A percentile compares a stretch with the other conserved stretches of the same genome.
Conservation (phyloP, 768 basidiomycete genomes). For the Megacollybia marginata region DNA sequence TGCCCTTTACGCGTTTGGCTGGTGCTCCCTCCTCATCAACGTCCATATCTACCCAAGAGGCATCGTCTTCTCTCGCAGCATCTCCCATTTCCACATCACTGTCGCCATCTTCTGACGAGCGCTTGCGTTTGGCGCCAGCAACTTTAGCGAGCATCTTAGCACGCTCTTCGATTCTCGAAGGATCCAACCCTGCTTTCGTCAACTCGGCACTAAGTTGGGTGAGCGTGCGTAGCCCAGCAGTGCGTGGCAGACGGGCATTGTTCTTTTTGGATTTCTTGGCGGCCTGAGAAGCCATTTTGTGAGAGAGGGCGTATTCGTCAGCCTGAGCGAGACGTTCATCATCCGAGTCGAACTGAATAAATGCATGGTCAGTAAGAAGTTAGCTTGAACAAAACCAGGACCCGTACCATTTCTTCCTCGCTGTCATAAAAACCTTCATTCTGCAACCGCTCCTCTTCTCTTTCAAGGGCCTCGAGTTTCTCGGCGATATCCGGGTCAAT, state of each 20-base stretch:
- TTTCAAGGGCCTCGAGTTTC: conserved; percentile 93
- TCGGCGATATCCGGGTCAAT: conserved; percentile 96
- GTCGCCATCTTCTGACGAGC: conserved; percentile 47
- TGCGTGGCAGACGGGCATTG: conserved; percentile 70
- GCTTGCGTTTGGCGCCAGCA: conserved; percentile 63
- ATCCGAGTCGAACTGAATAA: conserved; percentile 50
- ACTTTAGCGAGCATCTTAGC: conserved; percentile 75
- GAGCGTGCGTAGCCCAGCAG: conserved; percentile 59
- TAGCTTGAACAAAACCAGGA: neutral
- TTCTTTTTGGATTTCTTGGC: conserved; percentile 88
- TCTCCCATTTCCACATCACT: conserved; percentile 56
- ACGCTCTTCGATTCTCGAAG: conserved; percentile 82
- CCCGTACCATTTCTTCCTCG: conserved; percentile 76
- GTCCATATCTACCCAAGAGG: conserved; percentile 39
- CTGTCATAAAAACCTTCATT: conserved; percentile 93
- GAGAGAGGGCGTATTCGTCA: conserved; percentile 47
- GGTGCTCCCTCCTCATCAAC: conserved; percentile 43
- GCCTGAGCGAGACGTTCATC: conserved; percentile 76
- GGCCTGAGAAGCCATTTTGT: conserved; percentile 67
- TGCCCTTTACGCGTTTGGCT: conserved; percentile 55
- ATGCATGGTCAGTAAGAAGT: neutral
- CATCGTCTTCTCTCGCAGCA: conserved; percentile 38
- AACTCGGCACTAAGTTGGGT: conserved; percentile 75
- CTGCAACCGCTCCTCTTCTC: conserved; percentile 91
- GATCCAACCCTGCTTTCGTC: conserved; percentile 85